These are phyloP conservation scores for Trichophyton simii DNA, from an alignment of 2,329 filamentous ascomycete species.

Conservation along the genomic window DNA sequence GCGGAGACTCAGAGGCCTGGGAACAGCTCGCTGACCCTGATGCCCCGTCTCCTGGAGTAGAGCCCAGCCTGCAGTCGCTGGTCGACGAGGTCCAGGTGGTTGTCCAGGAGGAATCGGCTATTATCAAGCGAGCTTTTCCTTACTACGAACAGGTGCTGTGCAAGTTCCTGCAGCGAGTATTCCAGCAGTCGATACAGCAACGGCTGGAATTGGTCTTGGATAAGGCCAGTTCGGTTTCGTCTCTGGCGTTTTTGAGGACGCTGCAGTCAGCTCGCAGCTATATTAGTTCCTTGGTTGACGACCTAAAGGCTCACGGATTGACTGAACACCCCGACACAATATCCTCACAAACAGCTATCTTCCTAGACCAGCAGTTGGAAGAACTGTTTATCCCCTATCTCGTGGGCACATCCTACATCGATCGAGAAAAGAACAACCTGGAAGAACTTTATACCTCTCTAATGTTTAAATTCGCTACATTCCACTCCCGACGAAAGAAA, in stretches of 20 bases:
- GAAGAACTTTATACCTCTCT: conserved; percentile 81
- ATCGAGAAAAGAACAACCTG: conserved; percentile 52
- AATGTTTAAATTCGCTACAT: conserved; percentile 94
- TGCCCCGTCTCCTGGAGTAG: conserved; percentile 77
- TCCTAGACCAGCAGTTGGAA: conserved; percentile 55
- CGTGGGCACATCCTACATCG: conserved; percentile 52
- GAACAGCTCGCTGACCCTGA: conserved; percentile 85
- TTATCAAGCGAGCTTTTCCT: conserved; percentile 92
- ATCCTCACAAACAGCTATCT: conserved; percentile 66
- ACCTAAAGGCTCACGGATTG: conserved; percentile 83
- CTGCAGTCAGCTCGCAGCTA: conserved; percentile 84
- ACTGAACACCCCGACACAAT: conserved; percentile 91
- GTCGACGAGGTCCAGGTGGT: conserved; percentile 91
- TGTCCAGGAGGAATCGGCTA: conserved; percentile 91
- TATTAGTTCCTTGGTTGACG: conserved; percentile 76
- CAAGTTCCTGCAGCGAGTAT: conserved; percentile 88
- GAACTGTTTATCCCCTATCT: conserved; percentile 56
- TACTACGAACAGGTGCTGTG: conserved; percentile 89
- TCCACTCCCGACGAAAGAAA: conserved; percentile 69
- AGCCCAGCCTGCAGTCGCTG: conserved; percentile 80
- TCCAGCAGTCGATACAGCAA: conserved; percentile 96
- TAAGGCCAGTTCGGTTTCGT: conserved; percentile 84
- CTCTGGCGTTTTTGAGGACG: conserved; percentile 78
- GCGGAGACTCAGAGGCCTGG: conserved; percentile 54
- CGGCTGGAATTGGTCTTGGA: conserved; percentile 89